These are phyloP conservation scores for Didymella pinodella DNA, from an alignment of 2,329 filamentous ascomycete genomes.

Conservation along the genomic window DNA sequence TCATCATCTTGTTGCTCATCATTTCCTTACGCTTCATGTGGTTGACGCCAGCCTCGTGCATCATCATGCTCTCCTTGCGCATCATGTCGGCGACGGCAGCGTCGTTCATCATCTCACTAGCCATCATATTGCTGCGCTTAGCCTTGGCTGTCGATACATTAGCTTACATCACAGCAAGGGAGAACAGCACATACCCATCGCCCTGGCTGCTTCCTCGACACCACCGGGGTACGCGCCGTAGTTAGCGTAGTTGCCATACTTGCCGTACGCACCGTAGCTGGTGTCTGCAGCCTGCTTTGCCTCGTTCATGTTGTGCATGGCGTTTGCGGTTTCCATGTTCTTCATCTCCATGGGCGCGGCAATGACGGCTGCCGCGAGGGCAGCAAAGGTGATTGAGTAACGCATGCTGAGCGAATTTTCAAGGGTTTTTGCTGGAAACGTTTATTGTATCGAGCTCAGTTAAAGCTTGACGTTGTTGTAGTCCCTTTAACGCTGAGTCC, in stretches of 20 bases:
- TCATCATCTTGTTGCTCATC: neutral
- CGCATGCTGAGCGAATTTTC: constrained; percentile 24
- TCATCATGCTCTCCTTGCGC: constrained; percentile 2
- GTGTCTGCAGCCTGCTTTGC: neutral
- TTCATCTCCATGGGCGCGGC: constrained; percentile 23
- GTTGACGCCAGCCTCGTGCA: neutral
- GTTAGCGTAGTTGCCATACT: neutral
- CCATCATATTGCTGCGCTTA: constrained; percentile 4
- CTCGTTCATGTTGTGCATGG: neutral
- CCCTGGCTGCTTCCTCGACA: constrained; percentile 7
- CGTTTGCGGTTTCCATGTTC: neutral
- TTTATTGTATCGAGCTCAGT: neutral
- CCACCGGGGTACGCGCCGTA: neutral
- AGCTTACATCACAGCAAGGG: neutral
- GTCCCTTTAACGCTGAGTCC: neutral
- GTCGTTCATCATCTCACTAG: neutral
- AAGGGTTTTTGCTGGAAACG: neutral
- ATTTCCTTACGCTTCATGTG: neutral
- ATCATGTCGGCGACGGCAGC: neutral
- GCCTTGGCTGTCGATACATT: neutral
- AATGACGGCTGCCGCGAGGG: constrained; percentile 18
- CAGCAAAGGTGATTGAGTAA: constrained; percentile 22
- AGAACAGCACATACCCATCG: neutral
- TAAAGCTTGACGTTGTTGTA: neutral
- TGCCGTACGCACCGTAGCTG: constrained; percentile 5